Evolutionary conservation across 1,139 yeast species (phyloP), one percentile per base, ranked within the genome.

Genomic region (Casaregolazyma suthepensis): DNA sequence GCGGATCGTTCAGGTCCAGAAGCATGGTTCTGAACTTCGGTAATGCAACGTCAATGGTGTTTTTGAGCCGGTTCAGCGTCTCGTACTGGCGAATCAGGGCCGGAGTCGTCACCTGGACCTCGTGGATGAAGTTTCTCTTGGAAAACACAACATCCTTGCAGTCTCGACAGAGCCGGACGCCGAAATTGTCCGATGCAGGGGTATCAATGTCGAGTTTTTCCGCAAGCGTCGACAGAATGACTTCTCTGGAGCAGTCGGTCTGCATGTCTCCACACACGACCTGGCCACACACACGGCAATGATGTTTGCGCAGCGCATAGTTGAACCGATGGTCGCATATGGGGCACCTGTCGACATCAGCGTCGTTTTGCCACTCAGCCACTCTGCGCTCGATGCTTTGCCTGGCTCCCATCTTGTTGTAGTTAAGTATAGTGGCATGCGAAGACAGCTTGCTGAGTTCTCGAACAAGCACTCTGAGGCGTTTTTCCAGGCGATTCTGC

Each of bases 271-370:
- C 95, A 71, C 98, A 91, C 0, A 89, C 90, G 1, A 87, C 79
- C 35, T 70, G 66, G 0, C 98, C 98, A 71, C 98, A 93, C 37
- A 88, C 68, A 37, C 96, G 73, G 66, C 96, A 89, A 66, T 89
- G 97, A 65, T 93, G 98, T 61, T 87, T 89, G 54, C 96, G 74
- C 19, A 81, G 66, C 5, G 85, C 66, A 48, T 86, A 71, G 29
- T 76, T 76, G 66, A 89, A 93, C 40, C 66, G 63, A 12, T 75
- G 72, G 20, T 73, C 67, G 63, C 99, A 93, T 4, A 87, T 73
- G 3, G 80, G 75, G 66, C 99, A 93, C 56, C 75, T 71, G 0
- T 72, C 62, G 0, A 78, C 76, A 1, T 62, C 64, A 1, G 70
- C 58, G 61, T 85, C 94, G 55, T 76, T 75, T 57, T 80, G 80